These are phyloP conservation scores for Neurospora sp. DNA, from an alignment of 495 filamentous ascomycete species.

Conservation along the genomic window DNA sequence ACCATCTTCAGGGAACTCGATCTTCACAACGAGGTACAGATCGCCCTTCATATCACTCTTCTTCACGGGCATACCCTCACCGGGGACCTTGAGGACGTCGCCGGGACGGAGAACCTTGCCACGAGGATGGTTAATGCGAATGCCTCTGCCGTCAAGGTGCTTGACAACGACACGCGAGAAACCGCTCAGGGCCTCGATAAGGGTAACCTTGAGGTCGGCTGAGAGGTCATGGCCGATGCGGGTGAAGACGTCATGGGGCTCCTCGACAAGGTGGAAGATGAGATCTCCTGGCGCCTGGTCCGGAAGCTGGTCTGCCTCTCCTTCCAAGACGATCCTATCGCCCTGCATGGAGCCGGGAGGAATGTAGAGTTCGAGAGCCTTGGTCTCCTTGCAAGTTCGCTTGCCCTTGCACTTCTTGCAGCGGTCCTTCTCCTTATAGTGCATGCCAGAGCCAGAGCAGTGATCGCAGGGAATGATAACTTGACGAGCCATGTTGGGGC, in stretches of 20 bases:
- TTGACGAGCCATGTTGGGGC: slow-evolving; percentile 71
- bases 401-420: slow-evolving; percentile 98
- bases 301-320: slow-evolving; percentile 90
- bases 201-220: slow-evolving; percentile 65
- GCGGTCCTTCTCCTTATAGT: slow-evolving; percentile 88
- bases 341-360: slow-evolving; percentile 81
- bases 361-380: slow-evolving; percentile 93
- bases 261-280: slow-evolving; percentile 75
- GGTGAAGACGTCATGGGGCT: slow-evolving; percentile 68
- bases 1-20: slow-evolving; percentile 79
- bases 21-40: slow-evolving; percentile 73
- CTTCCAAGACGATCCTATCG: slow-evolving; percentile 80
- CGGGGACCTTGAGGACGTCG: slow-evolving; percentile 71
- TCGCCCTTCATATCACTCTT: slow-evolving; percentile 74
- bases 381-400: slow-evolving; percentile 69
- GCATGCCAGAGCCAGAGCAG: slow-evolving; percentile 71
- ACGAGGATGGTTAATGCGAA: slow-evolving; percentile 62
- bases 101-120: slow-evolving; percentile 70
- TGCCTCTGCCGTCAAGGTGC: slow-evolving; percentile 89
- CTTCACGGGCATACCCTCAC: slow-evolving; percentile 93
- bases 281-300: slow-evolving; percentile 89
- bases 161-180: slow-evolving; percentile 86
- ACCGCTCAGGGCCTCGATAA: slow-evolving; percentile 77
- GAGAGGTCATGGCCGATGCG: slow-evolving; percentile 76
- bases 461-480: slow-evolving; percentile 61